A percentile compares a stretch with the other conserved stretches of the same genome.
These are phyloP conservation scores for Suillus discolor DNA, from an alignment of 768 basidiomycete genomes.

Conservation along the genomic window DNA sequence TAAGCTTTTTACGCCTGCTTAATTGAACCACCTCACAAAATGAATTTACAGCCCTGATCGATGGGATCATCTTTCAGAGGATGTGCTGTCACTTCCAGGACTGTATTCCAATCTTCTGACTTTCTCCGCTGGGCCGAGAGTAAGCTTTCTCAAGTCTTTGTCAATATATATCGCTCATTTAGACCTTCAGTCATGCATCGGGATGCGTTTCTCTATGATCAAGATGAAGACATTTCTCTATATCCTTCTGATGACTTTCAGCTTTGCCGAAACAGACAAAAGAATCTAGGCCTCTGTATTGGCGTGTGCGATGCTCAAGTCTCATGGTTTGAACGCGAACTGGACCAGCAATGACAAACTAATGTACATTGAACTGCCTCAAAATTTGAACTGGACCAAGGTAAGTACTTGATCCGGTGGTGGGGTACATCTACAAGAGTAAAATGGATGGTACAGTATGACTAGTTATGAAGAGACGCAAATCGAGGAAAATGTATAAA, in stretches of 20 bases:
- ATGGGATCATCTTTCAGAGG: constrained; percentile 77
- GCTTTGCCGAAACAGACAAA: constrained; percentile 53
- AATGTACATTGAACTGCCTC: too few relatives aligned
- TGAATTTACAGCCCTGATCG: constrained; percentile 64
- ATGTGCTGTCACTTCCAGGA: constrained; percentile 68
- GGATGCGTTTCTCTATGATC: constrained; percentile 79
- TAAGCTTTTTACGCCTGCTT: constrained; percentile 35
- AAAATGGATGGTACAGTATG: too few relatives aligned
- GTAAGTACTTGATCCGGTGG: too few relatives aligned
- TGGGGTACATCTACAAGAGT: too few relatives aligned
- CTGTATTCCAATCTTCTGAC: constrained; percentile 70
- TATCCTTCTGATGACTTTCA: constrained; percentile 67
- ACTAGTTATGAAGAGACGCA: too few relatives aligned
- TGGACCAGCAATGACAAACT: too few relatives aligned
- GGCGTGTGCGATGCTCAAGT: too few relatives aligned
- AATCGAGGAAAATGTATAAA: too few relatives aligned
- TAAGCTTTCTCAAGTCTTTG: constrained; percentile 37
- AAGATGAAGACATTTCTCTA: constrained; percentile 82
- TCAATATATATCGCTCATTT: constrained; percentile 10
- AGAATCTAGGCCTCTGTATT: too few relatives aligned
- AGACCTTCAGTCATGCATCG: constrained; percentile 70
- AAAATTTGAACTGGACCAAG: too few relatives aligned
- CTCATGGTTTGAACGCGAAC: too few relatives aligned
- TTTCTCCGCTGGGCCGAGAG: constrained; percentile 83
- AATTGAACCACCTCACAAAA: not conserved